Evolutionary conservation across 2,329 filamentous ascomycete species (phyloP).

Genomic region (Knufia fluminis): DNA sequence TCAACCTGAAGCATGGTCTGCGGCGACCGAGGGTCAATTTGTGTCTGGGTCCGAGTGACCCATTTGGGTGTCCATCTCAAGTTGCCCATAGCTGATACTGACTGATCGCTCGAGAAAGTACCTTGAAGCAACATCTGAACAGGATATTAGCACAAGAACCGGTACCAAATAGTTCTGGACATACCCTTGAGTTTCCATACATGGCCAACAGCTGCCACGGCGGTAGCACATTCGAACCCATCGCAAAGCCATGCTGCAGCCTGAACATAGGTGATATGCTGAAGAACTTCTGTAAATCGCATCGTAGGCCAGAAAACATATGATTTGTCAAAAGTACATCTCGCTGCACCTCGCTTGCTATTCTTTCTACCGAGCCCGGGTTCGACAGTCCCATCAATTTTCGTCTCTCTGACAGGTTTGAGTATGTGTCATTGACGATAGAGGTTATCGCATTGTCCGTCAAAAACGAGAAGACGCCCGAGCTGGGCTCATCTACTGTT

Average conservation of each 20-base stretch:
- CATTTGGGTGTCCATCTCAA: constrained; percentile 74
- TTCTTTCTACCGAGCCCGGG: constrained; percentile 82
- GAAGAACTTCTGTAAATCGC: constrained; percentile 93
- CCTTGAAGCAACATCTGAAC: constrained; percentile 85
- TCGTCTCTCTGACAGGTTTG: constrained; percentile 74
- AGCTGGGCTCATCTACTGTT: constrained; percentile 30
- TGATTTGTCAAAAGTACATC: constrained; percentile 94
- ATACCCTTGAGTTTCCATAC: constrained; percentile 85
- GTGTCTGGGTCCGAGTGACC: constrained; percentile 78
- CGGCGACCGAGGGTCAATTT: constrained; percentile 65
- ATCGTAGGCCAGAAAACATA: constrained; percentile 92
- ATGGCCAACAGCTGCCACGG: constrained; percentile 93
- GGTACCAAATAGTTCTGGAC: constrained; percentile 21
- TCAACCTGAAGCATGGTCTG: constrained; percentile 90
- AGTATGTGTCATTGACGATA: constrained; percentile 66
- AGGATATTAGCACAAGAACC: constrained; percentile 10
- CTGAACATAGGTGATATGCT: constrained; percentile 91
- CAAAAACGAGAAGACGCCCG: constrained; percentile 54
- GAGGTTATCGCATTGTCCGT: constrained; percentile 63
- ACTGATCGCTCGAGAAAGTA: constrained; percentile 85
- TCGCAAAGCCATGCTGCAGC: constrained; percentile 91
- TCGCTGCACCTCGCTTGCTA: constrained; percentile 85
- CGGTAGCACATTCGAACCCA: constrained; percentile 80
- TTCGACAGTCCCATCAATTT: constrained; percentile 81
- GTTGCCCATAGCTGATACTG: constrained; percentile 82